Conservation (phyloP, 148 eudicot species). For the Camellia japonica region DNA sequence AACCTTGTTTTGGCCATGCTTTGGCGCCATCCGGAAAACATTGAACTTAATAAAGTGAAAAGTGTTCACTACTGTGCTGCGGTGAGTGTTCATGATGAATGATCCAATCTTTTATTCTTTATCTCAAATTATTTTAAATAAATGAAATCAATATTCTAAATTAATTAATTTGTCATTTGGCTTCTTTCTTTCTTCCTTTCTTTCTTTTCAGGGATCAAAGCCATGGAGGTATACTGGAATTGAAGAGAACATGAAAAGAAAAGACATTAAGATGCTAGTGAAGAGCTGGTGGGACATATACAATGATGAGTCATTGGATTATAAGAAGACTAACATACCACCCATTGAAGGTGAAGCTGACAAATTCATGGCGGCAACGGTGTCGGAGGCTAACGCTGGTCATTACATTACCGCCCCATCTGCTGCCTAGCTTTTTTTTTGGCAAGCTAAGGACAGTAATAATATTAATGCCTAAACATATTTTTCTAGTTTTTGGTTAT, state of each 20-base stretch:
- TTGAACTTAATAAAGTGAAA: constrained; percentile 29
- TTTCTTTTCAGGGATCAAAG: background rate
- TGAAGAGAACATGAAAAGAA: background rate
- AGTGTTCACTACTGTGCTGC: constrained; percentile 46
- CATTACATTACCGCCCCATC: constrained; percentile 34
- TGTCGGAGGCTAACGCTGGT: constrained; percentile 26
- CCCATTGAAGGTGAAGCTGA: background rate
- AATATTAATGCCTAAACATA: too few relatives aligned
- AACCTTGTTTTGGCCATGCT: constrained; percentile 41
- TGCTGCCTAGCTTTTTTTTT: constrained; percentile 17
- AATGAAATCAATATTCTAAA: background rate
- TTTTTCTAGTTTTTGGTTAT: too few relatives aligned
- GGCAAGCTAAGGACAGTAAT: too few relatives aligned
- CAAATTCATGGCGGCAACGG: constrained; percentile 15
- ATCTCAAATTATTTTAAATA: background rate
- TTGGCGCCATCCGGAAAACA: constrained; percentile 43
- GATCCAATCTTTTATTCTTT: background rate
- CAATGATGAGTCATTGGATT: constrained; percentile 31
- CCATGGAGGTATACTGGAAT: constrained; percentile 24
- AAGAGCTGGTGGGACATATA: background rate
- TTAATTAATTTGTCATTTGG: background rate
- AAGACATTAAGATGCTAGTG: constrained; percentile 4
- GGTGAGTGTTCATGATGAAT: constrained; percentile 9
- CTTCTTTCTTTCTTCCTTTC: too few relatives aligned
- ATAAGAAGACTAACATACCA: background rate